A percentile compares a stretch with the other conserved stretches of the same genome.
Conservation (phyloP, 108 stramenopile species). For the Skeletonema grethae region DNA sequence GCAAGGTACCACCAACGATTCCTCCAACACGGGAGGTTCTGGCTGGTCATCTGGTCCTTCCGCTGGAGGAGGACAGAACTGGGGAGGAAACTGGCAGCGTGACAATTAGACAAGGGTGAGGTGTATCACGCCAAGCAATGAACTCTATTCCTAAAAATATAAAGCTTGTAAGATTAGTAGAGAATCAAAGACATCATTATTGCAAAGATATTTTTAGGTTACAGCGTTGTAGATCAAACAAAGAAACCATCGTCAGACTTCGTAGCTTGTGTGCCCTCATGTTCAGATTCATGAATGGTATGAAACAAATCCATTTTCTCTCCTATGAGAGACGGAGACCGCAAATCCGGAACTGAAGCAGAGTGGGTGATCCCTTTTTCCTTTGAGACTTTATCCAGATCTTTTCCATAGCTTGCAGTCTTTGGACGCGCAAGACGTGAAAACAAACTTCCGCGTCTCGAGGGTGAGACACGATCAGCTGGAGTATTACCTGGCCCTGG, state of each 20-base stretch:
- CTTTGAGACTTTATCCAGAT: slow-evolving; percentile 22
- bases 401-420: slow-evolving; percentile 24
- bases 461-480: slow-evolving; percentile 6
- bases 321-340: neutral
- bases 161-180: slow-evolving; percentile 12
- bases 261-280: neutral
- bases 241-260: neutral
- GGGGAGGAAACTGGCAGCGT: slow-evolving; percentile 56
- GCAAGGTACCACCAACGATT: slow-evolving; percentile 48
- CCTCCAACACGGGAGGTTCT: slow-evolving; percentile 46
- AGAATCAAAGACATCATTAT: neutral
- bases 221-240: neutral
- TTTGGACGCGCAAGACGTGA: slow-evolving; percentile 37
- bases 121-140: neutral
- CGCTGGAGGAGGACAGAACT: slow-evolving; percentile 40
- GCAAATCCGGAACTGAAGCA: slow-evolving; percentile 29
- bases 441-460: slow-evolving; percentile 28
- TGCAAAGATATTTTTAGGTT: neutral
- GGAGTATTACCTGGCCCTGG: slow-evolving; percentile 9
- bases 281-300: neutral
- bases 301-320: neutral
- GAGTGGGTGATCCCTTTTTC: slow-evolving; percentile 18
- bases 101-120: slow-evolving; percentile 22
- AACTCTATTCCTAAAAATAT: neutral
- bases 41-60: slow-evolving; percentile 50